Conservation (phyloP, 1,139 yeast genomes). For the Geotrichum australiense region DNA sequence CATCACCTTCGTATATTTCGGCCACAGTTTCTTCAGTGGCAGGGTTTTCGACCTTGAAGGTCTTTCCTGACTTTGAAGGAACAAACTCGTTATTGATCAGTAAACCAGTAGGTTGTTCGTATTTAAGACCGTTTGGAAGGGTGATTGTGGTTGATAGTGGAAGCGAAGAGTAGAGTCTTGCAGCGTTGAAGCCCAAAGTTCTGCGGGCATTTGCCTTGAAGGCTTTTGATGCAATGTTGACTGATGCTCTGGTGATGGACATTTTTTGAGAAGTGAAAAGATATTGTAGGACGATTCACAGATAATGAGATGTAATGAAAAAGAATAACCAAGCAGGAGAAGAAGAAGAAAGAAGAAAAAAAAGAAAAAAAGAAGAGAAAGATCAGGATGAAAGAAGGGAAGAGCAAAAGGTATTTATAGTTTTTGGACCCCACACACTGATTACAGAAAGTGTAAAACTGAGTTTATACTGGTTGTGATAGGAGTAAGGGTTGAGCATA, state of each 20-base stretch:
- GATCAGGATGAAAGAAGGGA: not conserved
- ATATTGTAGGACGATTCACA: not conserved
- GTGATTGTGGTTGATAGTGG: conserved; percentile 38
- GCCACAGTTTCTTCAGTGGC: conserved; percentile 51
- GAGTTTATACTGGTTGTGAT: too few species aligned
- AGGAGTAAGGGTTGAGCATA: too few species aligned
- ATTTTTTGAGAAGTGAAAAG: not conserved
- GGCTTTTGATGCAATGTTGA: conserved; percentile 15
- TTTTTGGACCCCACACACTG: not conserved
- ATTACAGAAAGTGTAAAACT: too few species aligned
- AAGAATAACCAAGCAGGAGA: not conserved
- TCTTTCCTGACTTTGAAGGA: conserved; percentile 43
- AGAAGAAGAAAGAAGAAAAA: not conserved
- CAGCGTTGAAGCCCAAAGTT: conserved; percentile 8
- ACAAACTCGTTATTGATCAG: conserved; percentile 58
- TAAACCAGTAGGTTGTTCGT: conserved; percentile 61
- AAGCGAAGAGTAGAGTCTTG: conserved; percentile 13
- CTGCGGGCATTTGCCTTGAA: conserved; percentile 9
- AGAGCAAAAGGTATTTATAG: not conserved
- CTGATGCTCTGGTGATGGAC: conserved; percentile 13
- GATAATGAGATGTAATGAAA: not conserved
- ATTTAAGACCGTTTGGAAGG: conserved; percentile 55
- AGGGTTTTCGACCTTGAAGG: conserved; percentile 49
- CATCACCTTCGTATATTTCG: conserved; percentile 48
- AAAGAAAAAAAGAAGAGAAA: not conserved